Evolutionary conservation across 1,284 basidiomycete species (phyloP).

Genomic region (Ustilago nuda): DNA sequence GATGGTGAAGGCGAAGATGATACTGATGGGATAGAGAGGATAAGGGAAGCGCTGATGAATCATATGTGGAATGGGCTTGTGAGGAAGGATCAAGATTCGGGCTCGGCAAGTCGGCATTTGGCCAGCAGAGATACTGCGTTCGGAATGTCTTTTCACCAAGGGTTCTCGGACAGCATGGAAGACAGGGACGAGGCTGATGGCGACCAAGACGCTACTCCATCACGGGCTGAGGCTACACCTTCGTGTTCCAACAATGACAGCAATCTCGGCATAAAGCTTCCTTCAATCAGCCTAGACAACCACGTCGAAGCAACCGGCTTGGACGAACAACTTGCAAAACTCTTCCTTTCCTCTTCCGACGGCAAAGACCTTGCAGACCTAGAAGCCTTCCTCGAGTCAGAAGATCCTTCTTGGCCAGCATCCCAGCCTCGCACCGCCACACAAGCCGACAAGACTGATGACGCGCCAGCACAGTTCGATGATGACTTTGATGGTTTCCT

Average conservation of each 20-base stretch:
- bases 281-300: constrained; percentile 4
- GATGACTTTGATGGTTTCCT: constrained; percentile 53
- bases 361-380: constrained; percentile 34
- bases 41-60: constrained; percentile 58
- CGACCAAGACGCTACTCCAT: constrained; percentile 13
- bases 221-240: not conserved
- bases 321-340: constrained; percentile 40
- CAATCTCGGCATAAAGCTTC: not conserved
- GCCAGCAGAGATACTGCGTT: not conserved
- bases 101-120: not conserved
- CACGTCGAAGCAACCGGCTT: constrained; percentile 27
- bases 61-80: constrained; percentile 58
- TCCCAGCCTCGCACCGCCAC: not conserved
- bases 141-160: not conserved
- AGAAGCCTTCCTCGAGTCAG: constrained; percentile 46
- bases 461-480: constrained; percentile 22
- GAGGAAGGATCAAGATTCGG: constrained; percentile 28
- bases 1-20: constrained; percentile 31
- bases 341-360: constrained; percentile 25
- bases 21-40: constrained; percentile 51
- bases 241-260: not conserved
- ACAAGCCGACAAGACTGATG: not conserved
- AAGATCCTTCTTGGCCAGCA: constrained; percentile 50
- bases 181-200: constrained; percentile 2
- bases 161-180: constrained; percentile 17